Evolutionary conservation across 805 yeast genomes (phyloP).

Genomic region (Saturnispora quitensis): DNA sequence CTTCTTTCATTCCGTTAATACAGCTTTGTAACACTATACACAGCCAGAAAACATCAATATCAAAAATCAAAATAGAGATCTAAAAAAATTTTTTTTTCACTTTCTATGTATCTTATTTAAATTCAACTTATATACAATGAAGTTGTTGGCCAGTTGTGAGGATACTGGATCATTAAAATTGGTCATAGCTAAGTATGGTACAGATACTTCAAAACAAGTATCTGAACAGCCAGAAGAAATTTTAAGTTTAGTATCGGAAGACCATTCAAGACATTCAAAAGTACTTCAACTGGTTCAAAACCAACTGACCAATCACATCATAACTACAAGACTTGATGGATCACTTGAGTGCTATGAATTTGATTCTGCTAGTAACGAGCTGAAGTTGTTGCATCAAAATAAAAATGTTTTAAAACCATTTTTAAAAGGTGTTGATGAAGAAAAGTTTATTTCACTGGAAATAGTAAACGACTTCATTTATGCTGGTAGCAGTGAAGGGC

Average conservation of each 20-base stretch:
- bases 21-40: neutral
- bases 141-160: constrained; percentile 51
- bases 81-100: neutral
- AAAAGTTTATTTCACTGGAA: constrained; percentile 20
- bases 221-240: constrained; percentile 56
- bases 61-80: neutral
- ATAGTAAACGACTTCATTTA: constrained; percentile 4
- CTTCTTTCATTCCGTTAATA: neutral
- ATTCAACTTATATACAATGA: constrained; percentile 33
- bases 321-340: constrained; percentile 38
- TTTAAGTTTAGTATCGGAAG: constrained; percentile 22
- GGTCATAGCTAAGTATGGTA: constrained; percentile 52
- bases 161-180: constrained; percentile 63
- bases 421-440: neutral
- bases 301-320: constrained; percentile 26
- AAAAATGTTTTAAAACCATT: constrained; percentile 1
- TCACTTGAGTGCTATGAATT: constrained; percentile 31
- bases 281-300: constrained; percentile 25
- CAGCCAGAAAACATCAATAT: neutral
- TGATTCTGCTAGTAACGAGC: constrained; percentile 4
- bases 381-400: constrained; percentile 7
- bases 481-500: constrained; percentile 11
- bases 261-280: constrained; percentile 25
- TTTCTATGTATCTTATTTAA: neutral
- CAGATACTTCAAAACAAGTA: constrained; percentile 69